Conservation (phyloP, 129 eudicot species). For the Kitagawia praeruptora region DNA sequence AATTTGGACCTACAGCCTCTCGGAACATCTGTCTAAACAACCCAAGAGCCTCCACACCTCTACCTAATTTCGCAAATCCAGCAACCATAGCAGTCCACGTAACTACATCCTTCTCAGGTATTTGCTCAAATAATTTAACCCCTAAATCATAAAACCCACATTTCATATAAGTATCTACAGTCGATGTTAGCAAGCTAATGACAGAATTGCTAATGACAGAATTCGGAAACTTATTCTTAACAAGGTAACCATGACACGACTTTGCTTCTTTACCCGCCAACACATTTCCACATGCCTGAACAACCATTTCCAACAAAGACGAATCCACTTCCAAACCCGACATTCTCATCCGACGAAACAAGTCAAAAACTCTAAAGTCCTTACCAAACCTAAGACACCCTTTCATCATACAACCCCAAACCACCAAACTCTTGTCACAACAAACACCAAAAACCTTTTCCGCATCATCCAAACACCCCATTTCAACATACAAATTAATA, state of each 20-base stretch:
- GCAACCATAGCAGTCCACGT: conserved; percentile 19
- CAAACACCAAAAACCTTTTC: conserved; percentile 17
- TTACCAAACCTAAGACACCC: conserved; percentile 11
- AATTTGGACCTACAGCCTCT: conserved; percentile 6
- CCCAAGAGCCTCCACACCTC: conserved; percentile 17
- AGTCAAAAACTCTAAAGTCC: conserved; percentile 5
- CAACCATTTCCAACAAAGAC: conserved; percentile 1
- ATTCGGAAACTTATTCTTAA: conserved; percentile 5
- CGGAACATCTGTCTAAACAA: conserved; percentile 16
- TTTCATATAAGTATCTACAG: conserved; percentile 13
- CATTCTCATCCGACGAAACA: conserved; percentile 16
- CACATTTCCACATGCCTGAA: conserved; percentile 25
- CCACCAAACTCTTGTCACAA: conserved; percentile 6
- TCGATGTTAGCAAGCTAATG: conserved; percentile 16
- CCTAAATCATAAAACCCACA: conserved; percentile 17
- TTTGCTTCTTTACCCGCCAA: conserved; percentile 18
- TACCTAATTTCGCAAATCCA: conserved; percentile 15
- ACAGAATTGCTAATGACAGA: conserved; percentile 11
- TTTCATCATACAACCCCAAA: conserved; percentile 17
- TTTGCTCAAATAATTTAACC: conserved; percentile 8
- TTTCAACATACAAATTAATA: conserved; percentile 7
- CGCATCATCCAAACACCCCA: conserved; percentile 16
- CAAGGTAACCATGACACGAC: conserved; percentile 15
- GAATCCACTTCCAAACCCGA: conserved; percentile 5
- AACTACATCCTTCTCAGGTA: conserved; percentile 18